Conservation (phyloP, 345 rosid genomes). For the Sapria himalayana region DNA sequence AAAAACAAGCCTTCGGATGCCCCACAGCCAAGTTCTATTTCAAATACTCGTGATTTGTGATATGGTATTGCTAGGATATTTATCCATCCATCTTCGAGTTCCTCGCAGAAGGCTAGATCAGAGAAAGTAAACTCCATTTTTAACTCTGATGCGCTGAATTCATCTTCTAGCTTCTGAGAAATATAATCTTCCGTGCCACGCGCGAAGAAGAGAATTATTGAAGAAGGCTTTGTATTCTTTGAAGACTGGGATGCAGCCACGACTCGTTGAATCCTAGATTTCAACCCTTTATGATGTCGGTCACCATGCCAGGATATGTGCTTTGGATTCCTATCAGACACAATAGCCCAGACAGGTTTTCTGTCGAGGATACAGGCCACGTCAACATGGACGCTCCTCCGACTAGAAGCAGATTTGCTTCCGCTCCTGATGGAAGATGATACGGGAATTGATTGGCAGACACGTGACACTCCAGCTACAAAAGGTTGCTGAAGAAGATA, state of each 20-base stretch:
- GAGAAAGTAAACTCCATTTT: slow-evolving; percentile 13
- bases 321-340: slow-evolving; percentile 64
- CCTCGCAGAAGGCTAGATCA: slow-evolving; percentile 25
- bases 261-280: slow-evolving; percentile 22
- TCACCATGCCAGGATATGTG: slow-evolving; percentile 35
- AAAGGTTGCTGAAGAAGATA: slow-evolving; percentile 34
- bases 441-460: slow-evolving; percentile 41
- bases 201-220: slow-evolving; percentile 48
- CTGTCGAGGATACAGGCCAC: slow-evolving; percentile 42
- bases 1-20: slow-evolving; percentile 6
- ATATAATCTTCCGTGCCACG: slow-evolving; percentile 24
- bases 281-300: slow-evolving; percentile 27
- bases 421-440: slow-evolving; percentile 4
- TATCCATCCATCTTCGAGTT: slow-evolving; percentile 44
- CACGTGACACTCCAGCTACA: slow-evolving; percentile 54
- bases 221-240: slow-evolving; percentile 24
- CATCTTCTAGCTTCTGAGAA: slow-evolving; percentile 15
- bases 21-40: slow-evolving; percentile 27
- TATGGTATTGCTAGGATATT: slow-evolving; percentile 23
- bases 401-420: slow-evolving; percentile 2
- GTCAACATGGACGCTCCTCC: slow-evolving; percentile 35
- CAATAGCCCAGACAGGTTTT: slow-evolving; percentile 59
- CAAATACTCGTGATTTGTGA: slow-evolving; percentile 26
- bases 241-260: slow-evolving; percentile 32
- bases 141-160: slow-evolving; percentile 33